Evolutionary conservation across 441 rosid genomes (phyloP).

Genomic region (Breynia disticha): DNA sequence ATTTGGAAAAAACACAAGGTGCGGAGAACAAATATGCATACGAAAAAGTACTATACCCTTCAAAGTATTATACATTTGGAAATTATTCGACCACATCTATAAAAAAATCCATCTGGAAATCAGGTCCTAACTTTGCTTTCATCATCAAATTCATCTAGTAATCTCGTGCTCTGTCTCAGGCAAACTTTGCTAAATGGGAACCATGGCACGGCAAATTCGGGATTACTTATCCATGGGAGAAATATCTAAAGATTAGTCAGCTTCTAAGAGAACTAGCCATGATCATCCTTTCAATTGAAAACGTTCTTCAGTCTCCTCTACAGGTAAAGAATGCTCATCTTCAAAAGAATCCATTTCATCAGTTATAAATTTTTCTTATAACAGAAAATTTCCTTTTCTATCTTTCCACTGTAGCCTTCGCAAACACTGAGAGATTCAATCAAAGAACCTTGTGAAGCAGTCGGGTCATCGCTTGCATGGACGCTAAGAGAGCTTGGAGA

Average conservation of each 20-base stretch:
- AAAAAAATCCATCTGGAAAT: too few relatives aligned
- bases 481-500: conserved; percentile 45
- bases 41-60: too few relatives aligned
- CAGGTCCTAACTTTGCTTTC: background rate
- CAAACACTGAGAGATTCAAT: conserved; percentile 18
- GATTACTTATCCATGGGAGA: conserved; percentile 43
- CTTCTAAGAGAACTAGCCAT: conserved; percentile 41
- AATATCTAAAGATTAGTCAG: conserved; percentile 42
- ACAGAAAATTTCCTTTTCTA: too few relatives aligned
- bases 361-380: too few relatives aligned
- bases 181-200: conserved; percentile 67
- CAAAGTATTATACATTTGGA: too few relatives aligned
- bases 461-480: conserved; percentile 31
- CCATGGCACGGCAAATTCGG: conserved; percentile 69
- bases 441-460: conserved; percentile 33
- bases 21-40: too few relatives aligned
- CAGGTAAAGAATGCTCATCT: conserved; percentile 21
- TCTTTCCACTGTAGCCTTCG: conserved; percentile 13
- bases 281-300: conserved; percentile 31
- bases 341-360: too few relatives aligned
- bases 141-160: background rate
- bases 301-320: conserved; percentile 25
- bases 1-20: too few relatives aligned
- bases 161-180: conserved; percentile 20
- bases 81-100: background rate